Percentiles rank a stretch among this genome's conserved stretches.
Conservation (phyloP, 306 rosid genomes). For the Nissolia schottii region DNA sequence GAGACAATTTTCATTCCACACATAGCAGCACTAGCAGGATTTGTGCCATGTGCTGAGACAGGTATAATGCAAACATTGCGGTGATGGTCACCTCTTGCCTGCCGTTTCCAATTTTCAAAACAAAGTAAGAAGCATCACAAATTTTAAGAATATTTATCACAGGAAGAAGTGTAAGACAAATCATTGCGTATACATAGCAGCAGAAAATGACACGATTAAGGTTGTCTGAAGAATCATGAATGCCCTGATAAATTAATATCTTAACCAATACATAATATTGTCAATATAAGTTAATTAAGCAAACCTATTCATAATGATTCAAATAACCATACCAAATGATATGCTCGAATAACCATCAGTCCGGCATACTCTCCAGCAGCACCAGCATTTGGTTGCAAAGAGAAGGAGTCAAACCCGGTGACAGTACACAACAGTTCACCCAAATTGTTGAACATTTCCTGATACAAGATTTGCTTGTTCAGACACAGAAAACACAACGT, state of each 20-base stretch:
- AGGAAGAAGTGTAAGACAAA: neutral
- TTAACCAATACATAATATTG: neutral
- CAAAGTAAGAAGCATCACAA: constrained; percentile 7
- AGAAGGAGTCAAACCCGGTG: constrained; percentile 97
- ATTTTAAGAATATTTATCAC: neutral
- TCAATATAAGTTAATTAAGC: constrained; percentile 6
- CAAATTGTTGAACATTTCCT: constrained; percentile 94
- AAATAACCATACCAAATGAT: constrained; percentile 64
- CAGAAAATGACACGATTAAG: constrained; percentile 8
- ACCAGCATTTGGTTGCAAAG: constrained; percentile 99
- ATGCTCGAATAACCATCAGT: constrained; percentile 98
- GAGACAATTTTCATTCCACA: constrained; percentile 96
- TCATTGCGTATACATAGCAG: constrained; percentile 18
- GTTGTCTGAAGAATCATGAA: neutral
- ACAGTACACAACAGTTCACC: constrained; percentile 80
- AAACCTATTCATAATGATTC: constrained; percentile 1
- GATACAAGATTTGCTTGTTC: constrained; percentile 31
- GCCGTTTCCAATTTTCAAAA: constrained; percentile 31
- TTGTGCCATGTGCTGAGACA: constrained; percentile 97
- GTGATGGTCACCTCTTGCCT: constrained; percentile 96
- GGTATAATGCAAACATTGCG: constrained; percentile 97
- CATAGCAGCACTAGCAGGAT: constrained; percentile 99
- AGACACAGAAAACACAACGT: constrained; percentile 27
- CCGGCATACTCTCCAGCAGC: constrained; percentile 99
- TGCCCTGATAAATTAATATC: neutral